phyloP scores from a whole-genome alignment of 176 grass and related monocot genomes.

The Paspalum notatum region DNA sequence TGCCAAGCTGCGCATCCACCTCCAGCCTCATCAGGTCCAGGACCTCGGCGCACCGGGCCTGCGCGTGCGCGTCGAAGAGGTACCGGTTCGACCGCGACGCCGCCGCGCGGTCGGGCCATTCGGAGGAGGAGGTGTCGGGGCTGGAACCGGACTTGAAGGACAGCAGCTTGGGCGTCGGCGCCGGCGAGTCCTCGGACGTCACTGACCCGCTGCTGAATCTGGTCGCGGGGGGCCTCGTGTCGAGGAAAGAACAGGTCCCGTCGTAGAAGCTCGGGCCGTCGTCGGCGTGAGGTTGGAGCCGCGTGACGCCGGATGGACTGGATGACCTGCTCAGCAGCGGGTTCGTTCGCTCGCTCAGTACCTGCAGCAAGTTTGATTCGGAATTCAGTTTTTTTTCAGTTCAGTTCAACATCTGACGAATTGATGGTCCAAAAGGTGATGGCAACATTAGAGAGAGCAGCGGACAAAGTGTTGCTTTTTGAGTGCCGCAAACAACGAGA shows the following conservation, averaged over 20 bases:
- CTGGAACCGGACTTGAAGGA: conserved; percentile 48
- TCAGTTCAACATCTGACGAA: background rate
- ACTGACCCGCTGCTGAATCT: conserved; percentile 41
- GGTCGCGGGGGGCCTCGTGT: conserved; percentile 8
- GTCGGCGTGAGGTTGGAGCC: background rate
- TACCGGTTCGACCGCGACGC: conserved; percentile 13
- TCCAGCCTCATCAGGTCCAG: conserved; percentile 51
- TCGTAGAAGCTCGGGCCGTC: background rate
- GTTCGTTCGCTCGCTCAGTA: conserved; percentile 32
- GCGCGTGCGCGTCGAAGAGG: conserved; percentile 18
- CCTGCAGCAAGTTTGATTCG: conserved; percentile 38
- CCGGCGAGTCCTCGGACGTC: conserved; percentile 49
- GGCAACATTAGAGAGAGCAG: background rate
- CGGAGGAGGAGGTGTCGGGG: conserved; percentile 35
- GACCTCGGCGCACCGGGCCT: conserved; percentile 40
- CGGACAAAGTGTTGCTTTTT: background rate
- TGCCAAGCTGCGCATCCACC: conserved; percentile 61
- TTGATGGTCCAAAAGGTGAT: background rate
- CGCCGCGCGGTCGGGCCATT: conserved; percentile 23
- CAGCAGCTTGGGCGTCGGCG: conserved; percentile 39
- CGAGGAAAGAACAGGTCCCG: conserved; percentile 32
- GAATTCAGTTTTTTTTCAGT: background rate
- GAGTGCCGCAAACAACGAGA: background rate
- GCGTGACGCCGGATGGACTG: background rate
- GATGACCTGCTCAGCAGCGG: conserved; percentile 26